A percentile compares a stretch with the other conserved stretches of the same genome.
phyloP scores from a whole-genome alignment of 2,329 filamentous ascomycete species.

The Diaporthe longicolla region DNA sequence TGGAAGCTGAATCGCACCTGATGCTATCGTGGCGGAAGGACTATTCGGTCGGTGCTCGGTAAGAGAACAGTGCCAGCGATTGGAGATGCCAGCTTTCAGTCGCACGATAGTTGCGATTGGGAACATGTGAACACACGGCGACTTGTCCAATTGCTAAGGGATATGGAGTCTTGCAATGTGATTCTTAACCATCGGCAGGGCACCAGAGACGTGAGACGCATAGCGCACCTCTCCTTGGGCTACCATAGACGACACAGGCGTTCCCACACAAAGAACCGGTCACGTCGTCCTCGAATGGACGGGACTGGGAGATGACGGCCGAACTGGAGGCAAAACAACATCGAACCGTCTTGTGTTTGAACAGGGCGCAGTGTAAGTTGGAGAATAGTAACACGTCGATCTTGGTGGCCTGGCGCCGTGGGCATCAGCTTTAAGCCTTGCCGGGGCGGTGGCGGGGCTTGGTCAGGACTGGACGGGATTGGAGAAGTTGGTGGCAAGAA shows the following conservation, averaged over 20 bases:
- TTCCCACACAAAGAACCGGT: neutral
- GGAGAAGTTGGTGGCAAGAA: neutral
- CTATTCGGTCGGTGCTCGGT: neutral
- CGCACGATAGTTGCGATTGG: neutral
- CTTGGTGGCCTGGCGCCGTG: neutral
- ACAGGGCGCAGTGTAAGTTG: constrained; percentile 6
- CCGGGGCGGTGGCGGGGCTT: constrained; percentile 1
- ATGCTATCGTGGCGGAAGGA: constrained; percentile 12
- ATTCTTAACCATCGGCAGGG: constrained; percentile 4
- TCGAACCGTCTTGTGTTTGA: constrained; percentile 7
- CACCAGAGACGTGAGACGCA: neutral
- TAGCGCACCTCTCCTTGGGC: neutral
- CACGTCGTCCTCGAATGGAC: neutral
- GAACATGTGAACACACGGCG: constrained; percentile 16
- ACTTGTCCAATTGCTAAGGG: neutral
- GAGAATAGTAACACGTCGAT: neutral
- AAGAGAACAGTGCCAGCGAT: neutral
- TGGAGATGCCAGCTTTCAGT: neutral
- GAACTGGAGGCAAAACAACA: neutral
- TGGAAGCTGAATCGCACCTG: constrained; percentile 34
- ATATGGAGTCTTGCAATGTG: neutral
- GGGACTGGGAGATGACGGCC: neutral
- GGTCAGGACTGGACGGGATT: neutral
- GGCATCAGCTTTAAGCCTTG: neutral
- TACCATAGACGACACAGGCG: neutral